Percentiles rank a stretch among this genome's conserved stretches.
These are phyloP conservation scores for Verbascum thapsus DNA, from an alignment of 257 asterid genomes.

Conservation along the genomic window DNA sequence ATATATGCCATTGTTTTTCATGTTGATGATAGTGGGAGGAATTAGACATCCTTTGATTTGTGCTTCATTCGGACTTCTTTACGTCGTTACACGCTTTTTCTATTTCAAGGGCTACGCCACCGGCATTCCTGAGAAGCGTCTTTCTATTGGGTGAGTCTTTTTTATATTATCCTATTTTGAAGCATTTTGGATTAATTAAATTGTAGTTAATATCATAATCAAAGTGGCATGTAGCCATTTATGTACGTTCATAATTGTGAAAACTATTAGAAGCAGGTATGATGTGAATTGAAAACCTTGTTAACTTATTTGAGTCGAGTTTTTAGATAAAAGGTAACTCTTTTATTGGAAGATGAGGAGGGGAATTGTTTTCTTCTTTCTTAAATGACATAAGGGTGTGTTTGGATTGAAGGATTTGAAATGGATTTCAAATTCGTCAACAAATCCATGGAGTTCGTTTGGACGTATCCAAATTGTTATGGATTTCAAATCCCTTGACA, in stretches of 20 bases:
- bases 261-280: slow-evolving; percentile 5
- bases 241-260: neutral
- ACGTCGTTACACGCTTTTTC: slow-evolving; percentile 54
- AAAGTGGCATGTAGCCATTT: neutral
- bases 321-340: too few relatives aligned
- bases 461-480: too few relatives aligned
- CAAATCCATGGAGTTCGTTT: too few relatives aligned
- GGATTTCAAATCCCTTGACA: too few relatives aligned
- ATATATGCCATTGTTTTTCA: slow-evolving; percentile 68
- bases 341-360: neutral
- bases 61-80: slow-evolving; percentile 61
- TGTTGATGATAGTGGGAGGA: slow-evolving; percentile 72
- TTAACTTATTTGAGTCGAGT: neutral
- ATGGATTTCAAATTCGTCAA: too few relatives aligned
- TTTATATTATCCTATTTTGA: neutral
- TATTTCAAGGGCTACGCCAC: slow-evolving; percentile 86
- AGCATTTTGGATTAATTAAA: too few relatives aligned
- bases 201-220: too few relatives aligned
- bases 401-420: too few relatives aligned
- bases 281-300: too few relatives aligned
- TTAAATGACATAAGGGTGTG: neutral
- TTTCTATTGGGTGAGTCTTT: slow-evolving; percentile 54
- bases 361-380: slow-evolving; percentile 9
- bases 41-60: slow-evolving; percentile 63
- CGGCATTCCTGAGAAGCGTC: slow-evolving; percentile 72